phyloP scores from a whole-genome alignment of 2,329 filamentous ascomycete species.

The Apiospora phragmitis region DNA sequence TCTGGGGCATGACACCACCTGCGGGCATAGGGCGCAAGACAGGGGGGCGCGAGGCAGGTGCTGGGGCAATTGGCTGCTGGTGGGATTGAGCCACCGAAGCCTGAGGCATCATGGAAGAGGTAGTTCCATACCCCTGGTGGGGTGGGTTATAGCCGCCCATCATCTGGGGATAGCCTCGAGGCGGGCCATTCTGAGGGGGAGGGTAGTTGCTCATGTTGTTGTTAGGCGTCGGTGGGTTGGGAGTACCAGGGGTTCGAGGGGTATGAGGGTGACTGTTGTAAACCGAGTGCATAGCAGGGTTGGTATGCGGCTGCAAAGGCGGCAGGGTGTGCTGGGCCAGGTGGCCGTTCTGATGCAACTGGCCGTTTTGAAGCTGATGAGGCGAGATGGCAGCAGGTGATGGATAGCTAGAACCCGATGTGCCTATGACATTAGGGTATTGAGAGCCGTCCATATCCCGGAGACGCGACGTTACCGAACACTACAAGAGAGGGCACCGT shows the following conservation, averaged over 20 bases:
- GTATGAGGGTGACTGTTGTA: slow-evolving; percentile 64
- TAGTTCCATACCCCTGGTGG: slow-evolving; percentile 56
- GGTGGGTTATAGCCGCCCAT: slow-evolving; percentile 53
- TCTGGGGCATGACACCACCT: slow-evolving; percentile 61
- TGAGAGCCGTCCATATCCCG: slow-evolving; percentile 55
- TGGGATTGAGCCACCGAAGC: slow-evolving; percentile 67
- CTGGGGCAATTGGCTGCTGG: slow-evolving; percentile 75
- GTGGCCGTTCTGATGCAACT: slow-evolving; percentile 28
- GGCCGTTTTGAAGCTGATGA: slow-evolving; percentile 48
- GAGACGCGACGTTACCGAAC: slow-evolving; percentile 25
- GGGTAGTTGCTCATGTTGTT: slow-evolving; percentile 55
- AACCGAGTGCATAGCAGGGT: slow-evolving; percentile 50
- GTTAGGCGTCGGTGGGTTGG: slow-evolving; percentile 59
- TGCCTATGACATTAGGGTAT: slow-evolving; percentile 58
- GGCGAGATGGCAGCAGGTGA: slow-evolving; percentile 53
- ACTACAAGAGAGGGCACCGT: slow-evolving; percentile 22
- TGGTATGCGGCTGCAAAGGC: slow-evolving; percentile 47
- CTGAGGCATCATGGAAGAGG: slow-evolving; percentile 65
- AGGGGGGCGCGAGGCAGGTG: slow-evolving; percentile 61
- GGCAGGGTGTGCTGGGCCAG: slow-evolving; percentile 51
- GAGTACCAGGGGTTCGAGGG: slow-evolving; percentile 62
- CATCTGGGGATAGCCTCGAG: slow-evolving; percentile 55
- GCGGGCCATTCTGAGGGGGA: slow-evolving; percentile 43
- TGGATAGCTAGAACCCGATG: slow-evolving; percentile 51
- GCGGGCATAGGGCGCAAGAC: slow-evolving; percentile 71